These are phyloP conservation scores for Aspergillus sp. DNA, from an alignment of 2,329 filamentous ascomycete species.

Conservation along the genomic window DNA sequence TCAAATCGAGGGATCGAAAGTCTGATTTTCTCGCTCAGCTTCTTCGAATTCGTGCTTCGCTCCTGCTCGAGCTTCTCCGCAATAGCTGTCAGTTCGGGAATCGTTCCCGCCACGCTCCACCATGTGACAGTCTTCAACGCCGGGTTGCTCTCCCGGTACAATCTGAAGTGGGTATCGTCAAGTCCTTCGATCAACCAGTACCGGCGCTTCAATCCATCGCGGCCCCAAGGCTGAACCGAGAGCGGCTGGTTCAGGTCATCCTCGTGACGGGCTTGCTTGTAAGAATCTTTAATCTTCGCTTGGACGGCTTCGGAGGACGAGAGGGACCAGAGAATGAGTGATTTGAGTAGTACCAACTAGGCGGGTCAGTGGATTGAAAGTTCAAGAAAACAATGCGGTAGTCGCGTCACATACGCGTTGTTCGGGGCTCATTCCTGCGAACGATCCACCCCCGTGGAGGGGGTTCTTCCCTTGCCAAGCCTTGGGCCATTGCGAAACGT, in stretches of 20 bases:
- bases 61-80: constrained; percentile 77
- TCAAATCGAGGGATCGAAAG: constrained; percentile 86
- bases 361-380: constrained; percentile 10
- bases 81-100: constrained; percentile 77
- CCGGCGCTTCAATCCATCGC: constrained; percentile 83
- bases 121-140: constrained; percentile 74
- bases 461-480: constrained; percentile 83
- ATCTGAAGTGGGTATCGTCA: constrained; percentile 88
- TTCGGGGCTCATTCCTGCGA: constrained; percentile 76
- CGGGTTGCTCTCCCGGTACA: constrained; percentile 92
- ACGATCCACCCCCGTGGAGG: constrained; percentile 74
- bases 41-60: constrained; percentile 75
- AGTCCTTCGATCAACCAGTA: constrained; percentile 93
- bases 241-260: constrained; percentile 79
- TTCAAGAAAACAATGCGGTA: neutral
- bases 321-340: constrained; percentile 83
- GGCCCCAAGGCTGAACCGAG: constrained; percentile 87
- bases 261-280: constrained; percentile 82
- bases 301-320: constrained; percentile 83
- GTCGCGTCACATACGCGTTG: constrained; percentile 65
- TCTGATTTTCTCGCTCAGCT: constrained; percentile 73
- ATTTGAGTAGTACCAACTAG: constrained; percentile 78
- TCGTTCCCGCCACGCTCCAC: constrained; percentile 89
- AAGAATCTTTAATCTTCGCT: constrained; percentile 77
- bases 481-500: constrained; percentile 84